Base-by-base conservation (phyloP, 192 early-diverging fungal genomes). In the Martensiomyces pterosporus region DNA sequence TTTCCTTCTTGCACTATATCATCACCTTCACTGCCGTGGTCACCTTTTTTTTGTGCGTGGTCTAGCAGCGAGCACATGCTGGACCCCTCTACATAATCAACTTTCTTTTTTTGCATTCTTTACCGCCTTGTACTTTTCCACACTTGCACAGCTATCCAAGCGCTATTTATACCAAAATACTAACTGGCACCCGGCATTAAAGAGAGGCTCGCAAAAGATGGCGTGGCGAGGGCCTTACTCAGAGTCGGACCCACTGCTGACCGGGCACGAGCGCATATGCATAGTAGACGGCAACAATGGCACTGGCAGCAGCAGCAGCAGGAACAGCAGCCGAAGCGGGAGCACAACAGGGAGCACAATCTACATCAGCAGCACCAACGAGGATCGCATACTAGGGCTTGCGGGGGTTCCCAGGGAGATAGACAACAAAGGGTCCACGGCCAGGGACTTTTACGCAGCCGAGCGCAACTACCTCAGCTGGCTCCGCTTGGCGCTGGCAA, bases 401-500 rank as follows among this genome's bases (percentile, higher is more conserved):
- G 12, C 29, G 5, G 29, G 29, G 6, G 12, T 32, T 12, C 29
- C 29, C 6, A 32, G 29, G 6, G 29, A 32, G 29, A 37, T 72
- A 0, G 52, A 56, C 5, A 64, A 65, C 47, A 21, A 15, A 4
- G 69, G 69, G 2, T 65, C 62, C 62, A 64, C 49, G 0, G 69
- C 69, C 1, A 52, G 69, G 3, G 69, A 73, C 29, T 60, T 73
- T 49, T 73, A 61, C 36, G 63, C 69, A 1, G 62, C 53, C 12
- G 69, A 73, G 37, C 62, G 69, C 38, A 73, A 65, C 46, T 65
- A 43, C 22, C 69, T 73, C 14, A 57, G 69, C 57, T 73, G 69
- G 57, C 29, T 65, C 1, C 57, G 69, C 1, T 36, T 73, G 6
- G 50, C 62, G 0, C 39, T 73, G 16, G 57, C 53, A 3, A 21